phyloP scores from a whole-genome alignment of 495 filamentous ascomycete species.

The Penicillium antarcticum region DNA sequence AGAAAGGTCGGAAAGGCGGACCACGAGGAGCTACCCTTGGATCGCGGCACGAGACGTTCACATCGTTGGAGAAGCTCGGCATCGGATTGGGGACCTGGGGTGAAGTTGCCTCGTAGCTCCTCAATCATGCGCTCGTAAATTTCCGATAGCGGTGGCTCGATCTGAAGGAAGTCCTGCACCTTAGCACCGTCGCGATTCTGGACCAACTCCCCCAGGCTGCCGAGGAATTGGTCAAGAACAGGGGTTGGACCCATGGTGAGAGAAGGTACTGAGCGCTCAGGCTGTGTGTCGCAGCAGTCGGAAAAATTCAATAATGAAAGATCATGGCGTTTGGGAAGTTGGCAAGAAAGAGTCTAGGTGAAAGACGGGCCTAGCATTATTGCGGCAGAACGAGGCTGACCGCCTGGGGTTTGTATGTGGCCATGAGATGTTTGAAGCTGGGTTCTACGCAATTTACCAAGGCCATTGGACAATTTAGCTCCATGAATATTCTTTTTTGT shows the following conservation, averaged over 20 bases:
- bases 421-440: no score
- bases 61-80: slow-evolving; percentile 57
- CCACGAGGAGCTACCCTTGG: slow-evolving; percentile 65
- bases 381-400: not conserved
- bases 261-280: not conserved
- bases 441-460: no score
- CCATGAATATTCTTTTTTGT: no score
- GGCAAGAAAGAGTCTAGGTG: not conserved
- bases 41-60: slow-evolving; percentile 53
- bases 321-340: not conserved
- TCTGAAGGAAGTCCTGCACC: slow-evolving; percentile 55
- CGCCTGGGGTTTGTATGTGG: no score
- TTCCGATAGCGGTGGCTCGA: slow-evolving; percentile 62
- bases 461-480: no score
- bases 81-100: slow-evolving; percentile 43
- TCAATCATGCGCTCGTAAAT: slow-evolving; percentile 64
- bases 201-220: slow-evolving; percentile 51
- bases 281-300: not conserved
- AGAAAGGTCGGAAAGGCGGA: slow-evolving; percentile 72
- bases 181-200: slow-evolving; percentile 50
- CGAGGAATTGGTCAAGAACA: slow-evolving; percentile 55
- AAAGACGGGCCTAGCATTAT: not conserved
- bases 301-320: not conserved
- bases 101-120: slow-evolving; percentile 60
- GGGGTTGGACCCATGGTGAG: slow-evolving; percentile 34